Evolutionary conservation across 345 rosid species (phyloP).

Genomic region (Brassica napus): Da-Ae NC_063435.1:20968001-20968500

Average conservation of each 20-base stretch:
- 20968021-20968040: constrained; percentile 14
- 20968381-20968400: too few species aligned
- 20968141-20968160: constrained; percentile 29
- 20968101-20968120: constrained; percentile 23
- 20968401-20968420: too few species aligned
- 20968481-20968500: too few species aligned
- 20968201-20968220: constrained; percentile 13
- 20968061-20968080: background rate
- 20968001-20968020: constrained; percentile 15
- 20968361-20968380: too few species aligned
- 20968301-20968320: too few species aligned
- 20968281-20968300: background rate
- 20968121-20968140: background rate
- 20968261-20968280: background rate
- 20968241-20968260: too few species aligned
- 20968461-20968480: too few species aligned
- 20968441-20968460: too few species aligned
- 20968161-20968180: constrained; percentile 19
- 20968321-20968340: too few species aligned
- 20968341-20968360: too few species aligned
- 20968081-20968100: constrained; percentile 11
- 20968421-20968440: too few species aligned
- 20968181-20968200: background rate
- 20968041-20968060: background rate
- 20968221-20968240: constrained; percentile 16